Evolutionary conservation across 177 flowering plant species (phyloP).

Genomic region (Tripterygium wilfordii): DNA sequence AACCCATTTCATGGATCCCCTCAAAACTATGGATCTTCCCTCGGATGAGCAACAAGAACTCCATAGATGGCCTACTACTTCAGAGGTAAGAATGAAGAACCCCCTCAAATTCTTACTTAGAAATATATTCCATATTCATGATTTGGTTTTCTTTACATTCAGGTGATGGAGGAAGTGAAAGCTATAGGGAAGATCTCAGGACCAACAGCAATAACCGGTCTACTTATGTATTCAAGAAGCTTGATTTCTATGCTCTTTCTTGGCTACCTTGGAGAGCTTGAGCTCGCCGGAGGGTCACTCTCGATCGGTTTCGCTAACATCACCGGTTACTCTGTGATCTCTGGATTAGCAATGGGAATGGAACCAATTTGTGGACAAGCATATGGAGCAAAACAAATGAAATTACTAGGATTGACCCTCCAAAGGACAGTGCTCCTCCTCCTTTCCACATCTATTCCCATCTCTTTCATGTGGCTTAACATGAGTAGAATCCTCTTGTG

Average conservation of each 20-base stretch:
- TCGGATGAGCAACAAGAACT: conserved; percentile 29
- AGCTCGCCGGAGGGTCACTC: conserved; percentile 86
- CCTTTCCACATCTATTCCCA: conserved; percentile 64
- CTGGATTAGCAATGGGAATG: conserved; percentile 95
- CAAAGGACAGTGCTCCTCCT: conserved; percentile 83
- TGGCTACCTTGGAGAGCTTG: conserved; percentile 82
- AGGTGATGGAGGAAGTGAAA: conserved; percentile 76
- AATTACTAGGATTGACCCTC: conserved; percentile 65
- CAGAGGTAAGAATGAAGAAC: conserved; percentile 46
- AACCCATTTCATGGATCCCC: conserved; percentile 29
- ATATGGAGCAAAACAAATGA: conserved; percentile 76
- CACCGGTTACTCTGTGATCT: conserved; percentile 87
- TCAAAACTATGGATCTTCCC: conserved; percentile 31
- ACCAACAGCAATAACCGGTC: conserved; percentile 76
- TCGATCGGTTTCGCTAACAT: conserved; percentile 90
- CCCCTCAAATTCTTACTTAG: too few species aligned
- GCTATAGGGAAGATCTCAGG: conserved; percentile 79
- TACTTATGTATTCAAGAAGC: conserved; percentile 69
- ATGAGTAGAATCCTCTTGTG: conserved; percentile 66
- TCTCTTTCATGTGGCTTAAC: conserved; percentile 79
- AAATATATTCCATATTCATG: not conserved
- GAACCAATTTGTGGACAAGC: conserved; percentile 98
- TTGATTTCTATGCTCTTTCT: conserved; percentile 93
- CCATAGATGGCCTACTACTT: conserved; percentile 68
- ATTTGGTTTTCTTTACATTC: conserved; percentile 10